phyloP scores from a whole-genome alignment of 2,329 filamentous ascomycete species.

The Xylaria sp. region DNA sequence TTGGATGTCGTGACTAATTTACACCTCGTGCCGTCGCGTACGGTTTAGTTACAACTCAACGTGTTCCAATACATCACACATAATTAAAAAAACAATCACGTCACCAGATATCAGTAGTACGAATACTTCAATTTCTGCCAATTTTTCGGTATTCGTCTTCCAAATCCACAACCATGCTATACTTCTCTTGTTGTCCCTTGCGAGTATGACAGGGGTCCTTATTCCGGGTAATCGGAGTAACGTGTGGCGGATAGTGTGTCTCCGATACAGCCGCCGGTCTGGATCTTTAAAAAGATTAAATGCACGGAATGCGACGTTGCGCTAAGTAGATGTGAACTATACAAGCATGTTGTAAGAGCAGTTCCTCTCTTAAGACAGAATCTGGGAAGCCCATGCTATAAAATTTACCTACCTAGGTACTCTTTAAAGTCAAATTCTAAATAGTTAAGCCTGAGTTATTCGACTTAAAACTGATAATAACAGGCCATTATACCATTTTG shows the following conservation, averaged over 20 bases:
- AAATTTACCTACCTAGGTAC: too few relatives aligned
- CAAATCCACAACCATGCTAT: not conserved
- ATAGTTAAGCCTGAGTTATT: too few relatives aligned
- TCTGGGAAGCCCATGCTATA: too few relatives aligned
- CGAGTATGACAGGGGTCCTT: not conserved
- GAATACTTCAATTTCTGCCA: not conserved
- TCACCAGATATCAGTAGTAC: not conserved
- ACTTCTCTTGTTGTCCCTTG: not conserved
- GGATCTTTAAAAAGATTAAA: not conserved
- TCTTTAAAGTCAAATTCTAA: too few relatives aligned
- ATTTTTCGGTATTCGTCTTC: not conserved
- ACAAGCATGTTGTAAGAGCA: too few relatives aligned
- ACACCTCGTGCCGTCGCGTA: not conserved
- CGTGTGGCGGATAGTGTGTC: conserved; percentile 9
- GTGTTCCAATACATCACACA: not conserved
- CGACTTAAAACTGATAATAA: too few relatives aligned
- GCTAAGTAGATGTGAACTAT: too few relatives aligned
- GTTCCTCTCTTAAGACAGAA: too few relatives aligned
- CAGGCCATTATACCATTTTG: too few relatives aligned
- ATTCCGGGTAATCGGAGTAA: not conserved
- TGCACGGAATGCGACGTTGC: too few relatives aligned
- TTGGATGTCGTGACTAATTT: not conserved
- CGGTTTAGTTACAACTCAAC: too few relatives aligned
- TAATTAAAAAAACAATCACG: not conserved
- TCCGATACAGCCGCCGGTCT: conserved; percentile 6